phyloP scores from a whole-genome alignment of 495 filamentous ascomycete genomes.

The Pyrenopolyporus hunteri region DNA sequence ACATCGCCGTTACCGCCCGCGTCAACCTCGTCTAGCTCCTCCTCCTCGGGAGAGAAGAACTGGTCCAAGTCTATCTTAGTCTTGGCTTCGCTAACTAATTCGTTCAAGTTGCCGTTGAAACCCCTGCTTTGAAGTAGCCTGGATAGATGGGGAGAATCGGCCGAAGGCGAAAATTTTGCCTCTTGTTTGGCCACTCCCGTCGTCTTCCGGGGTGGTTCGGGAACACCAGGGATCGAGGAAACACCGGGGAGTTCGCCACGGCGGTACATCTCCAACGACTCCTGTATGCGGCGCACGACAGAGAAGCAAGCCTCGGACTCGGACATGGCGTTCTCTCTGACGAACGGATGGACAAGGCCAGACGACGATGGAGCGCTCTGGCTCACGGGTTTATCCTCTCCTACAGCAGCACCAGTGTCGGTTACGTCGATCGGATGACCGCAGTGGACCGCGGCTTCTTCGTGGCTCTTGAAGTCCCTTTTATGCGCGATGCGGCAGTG shows the following conservation, averaged over 20 bases:
- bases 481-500: constrained; percentile 95
- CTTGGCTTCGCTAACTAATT: constrained; percentile 65
- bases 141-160: constrained; percentile 78
- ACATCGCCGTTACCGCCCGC: constrained; percentile 26
- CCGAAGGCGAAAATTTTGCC: constrained; percentile 61
- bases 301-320: constrained; percentile 61
- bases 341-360: constrained; percentile 73
- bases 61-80: constrained; percentile 59
- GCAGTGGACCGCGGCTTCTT: constrained; percentile 88
- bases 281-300: constrained; percentile 53
- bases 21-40: constrained; percentile 57
- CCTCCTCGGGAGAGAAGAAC: constrained; percentile 53
- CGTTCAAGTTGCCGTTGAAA: constrained; percentile 65
- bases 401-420: constrained; percentile 61
- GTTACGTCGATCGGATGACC: constrained; percentile 80
- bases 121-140: constrained; percentile 70
- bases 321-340: constrained; percentile 60
- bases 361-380: constrained; percentile 42
- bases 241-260: constrained; percentile 54
- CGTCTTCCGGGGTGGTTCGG: constrained; percentile 29
- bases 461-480: constrained; percentile 89
- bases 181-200: constrained; percentile 1
- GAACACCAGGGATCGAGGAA: constrained; percentile 46
- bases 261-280: constrained; percentile 53
- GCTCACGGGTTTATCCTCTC: constrained; percentile 53